Base-by-base conservation (phyloP, 352 stramenopile species). In the Phytophthora melonis region DNA sequence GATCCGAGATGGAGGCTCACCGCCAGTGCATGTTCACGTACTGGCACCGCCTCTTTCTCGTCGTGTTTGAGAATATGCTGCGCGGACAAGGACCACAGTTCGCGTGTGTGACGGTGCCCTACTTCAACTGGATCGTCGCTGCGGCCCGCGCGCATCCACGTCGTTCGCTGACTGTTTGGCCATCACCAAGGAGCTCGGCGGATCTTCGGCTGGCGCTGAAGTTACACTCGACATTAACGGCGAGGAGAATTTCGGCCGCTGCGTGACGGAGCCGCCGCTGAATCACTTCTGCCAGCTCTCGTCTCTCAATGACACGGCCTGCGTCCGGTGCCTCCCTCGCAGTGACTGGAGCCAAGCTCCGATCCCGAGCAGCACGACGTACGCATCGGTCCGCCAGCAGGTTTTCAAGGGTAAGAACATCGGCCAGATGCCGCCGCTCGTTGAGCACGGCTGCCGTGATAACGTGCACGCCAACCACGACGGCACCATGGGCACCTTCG, bases 51-150 rank as follows among this genome's bases (percentile, higher is more conserved):
- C 60, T 85, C 9, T 79, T 94, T 18, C 77, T 96, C 2, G 39
- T 84, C 0, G 84, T 67, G 2, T 96, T 90, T 64, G 89, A 96
- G 67, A 96, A 95, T 75, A 94, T 96, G 87, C 74, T 96, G 5
- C 90, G 88, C 47, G 78, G 61, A 1, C 81, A 92, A 59, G 83
- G 79, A 6, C 13, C 66, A 0, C 41, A 79, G 47, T 95, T 80
- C 34, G 81, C 76, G 13, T 96, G 90, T 68, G 74, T 95, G 30
- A 95, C 90, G 13, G 57, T 96, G 19, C 90, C 88, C 41, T 94
- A 93, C 69, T 96, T 84, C 81, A 90, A 96, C 77, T 93, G 81
- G 71, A 70, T 94, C 11, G 84, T 75, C 5, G 84, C 82, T 21
- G 80, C 87, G 57, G 82, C 77, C 55, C 73, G 74, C 3, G 70